Conservation (phyloP, 2,329 filamentous ascomycete genomes). For the Penicillium glabrum region DNA sequence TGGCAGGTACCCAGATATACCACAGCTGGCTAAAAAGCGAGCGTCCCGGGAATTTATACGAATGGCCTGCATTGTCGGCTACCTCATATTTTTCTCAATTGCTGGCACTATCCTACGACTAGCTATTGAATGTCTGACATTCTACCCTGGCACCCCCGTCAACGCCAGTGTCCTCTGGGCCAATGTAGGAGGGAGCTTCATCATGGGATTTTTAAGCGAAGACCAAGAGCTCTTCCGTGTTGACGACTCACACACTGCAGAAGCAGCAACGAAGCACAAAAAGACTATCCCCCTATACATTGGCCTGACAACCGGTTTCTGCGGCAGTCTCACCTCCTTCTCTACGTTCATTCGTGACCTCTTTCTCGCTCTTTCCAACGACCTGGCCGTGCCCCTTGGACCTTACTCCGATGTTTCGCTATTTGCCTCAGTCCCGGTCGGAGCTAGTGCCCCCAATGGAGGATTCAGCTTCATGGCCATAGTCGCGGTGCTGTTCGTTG, state of each 20-base stretch:
- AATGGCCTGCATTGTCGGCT: constrained; percentile 63
- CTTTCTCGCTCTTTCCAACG: constrained; percentile 59
- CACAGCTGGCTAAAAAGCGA: not conserved
- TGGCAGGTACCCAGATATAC: not conserved
- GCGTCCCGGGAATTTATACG: not conserved
- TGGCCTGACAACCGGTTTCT: constrained; percentile 80
- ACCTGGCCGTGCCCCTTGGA: constrained; percentile 41
- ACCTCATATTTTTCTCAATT: constrained; percentile 78
- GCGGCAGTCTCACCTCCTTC: constrained; percentile 83
- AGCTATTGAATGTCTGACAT: constrained; percentile 72
- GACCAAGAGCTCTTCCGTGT: constrained; percentile 70
- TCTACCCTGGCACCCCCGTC: constrained; percentile 71
- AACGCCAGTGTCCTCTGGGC: constrained; percentile 75
- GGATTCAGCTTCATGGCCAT: constrained; percentile 79
- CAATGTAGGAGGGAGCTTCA: constrained; percentile 73
- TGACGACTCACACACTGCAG: constrained; percentile 32
- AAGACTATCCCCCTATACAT: constrained; percentile 73
- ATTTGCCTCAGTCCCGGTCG: constrained; percentile 29
- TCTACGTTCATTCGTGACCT: constrained; percentile 77
- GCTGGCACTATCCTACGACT: constrained; percentile 69
- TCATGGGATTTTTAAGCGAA: constrained; percentile 80
- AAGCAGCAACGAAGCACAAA: constrained; percentile 48
- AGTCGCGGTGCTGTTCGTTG: constrained; percentile 68
- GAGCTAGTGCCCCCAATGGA: constrained; percentile 55
- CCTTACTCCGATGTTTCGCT: constrained; percentile 39